These are phyloP conservation scores for Trichoderma asperelloides DNA, from an alignment of 495 filamentous ascomycete genomes.

Conservation along the genomic window DNA sequence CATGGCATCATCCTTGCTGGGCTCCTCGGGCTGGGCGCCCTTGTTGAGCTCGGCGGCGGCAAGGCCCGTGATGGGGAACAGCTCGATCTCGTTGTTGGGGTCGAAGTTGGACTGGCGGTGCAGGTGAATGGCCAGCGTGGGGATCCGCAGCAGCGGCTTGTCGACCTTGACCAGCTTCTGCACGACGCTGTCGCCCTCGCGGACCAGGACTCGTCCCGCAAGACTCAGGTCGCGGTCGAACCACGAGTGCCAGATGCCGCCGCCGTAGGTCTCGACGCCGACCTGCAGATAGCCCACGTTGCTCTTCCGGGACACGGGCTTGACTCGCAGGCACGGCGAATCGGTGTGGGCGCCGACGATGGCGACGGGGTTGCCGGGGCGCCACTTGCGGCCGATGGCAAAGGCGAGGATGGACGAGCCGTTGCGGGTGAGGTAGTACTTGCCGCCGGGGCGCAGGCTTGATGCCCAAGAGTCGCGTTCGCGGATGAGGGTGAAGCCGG, in stretches of 20 bases:
- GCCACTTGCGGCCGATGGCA: constrained; percentile 85
- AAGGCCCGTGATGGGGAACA: constrained; percentile 88
- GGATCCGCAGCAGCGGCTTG: constrained; percentile 81
- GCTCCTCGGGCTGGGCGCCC: constrained; percentile 32
- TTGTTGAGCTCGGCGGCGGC: constrained; percentile 81
- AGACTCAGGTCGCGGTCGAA: constrained; percentile 92
- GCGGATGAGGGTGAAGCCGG: constrained; percentile 81
- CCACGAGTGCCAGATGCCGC: constrained; percentile 77
- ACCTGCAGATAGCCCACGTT: constrained; percentile 87
- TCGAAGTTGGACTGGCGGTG: constrained; percentile 74
- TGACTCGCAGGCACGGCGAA: constrained; percentile 81
- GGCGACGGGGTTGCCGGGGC: constrained; percentile 84
- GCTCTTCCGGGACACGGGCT: constrained; percentile 83
- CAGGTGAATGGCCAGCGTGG: constrained; percentile 88
- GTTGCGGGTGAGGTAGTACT: constrained; percentile 95
- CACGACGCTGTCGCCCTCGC: constrained; percentile 59
- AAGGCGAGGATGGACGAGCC: constrained; percentile 91
- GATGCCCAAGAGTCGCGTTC: constrained; percentile 86
- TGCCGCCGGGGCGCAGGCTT: constrained; percentile 73
- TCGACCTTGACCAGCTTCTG: constrained; percentile 88
- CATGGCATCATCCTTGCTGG: constrained; percentile 25
- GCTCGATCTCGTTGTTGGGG: constrained; percentile 94
- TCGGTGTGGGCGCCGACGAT: constrained; percentile 98
- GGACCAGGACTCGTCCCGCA: constrained; percentile 81
- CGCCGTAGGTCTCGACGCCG: constrained; percentile 93